Conservation (phyloP, 371 early-diverging fungal species). For the Fennellomyces sp. region DNA sequence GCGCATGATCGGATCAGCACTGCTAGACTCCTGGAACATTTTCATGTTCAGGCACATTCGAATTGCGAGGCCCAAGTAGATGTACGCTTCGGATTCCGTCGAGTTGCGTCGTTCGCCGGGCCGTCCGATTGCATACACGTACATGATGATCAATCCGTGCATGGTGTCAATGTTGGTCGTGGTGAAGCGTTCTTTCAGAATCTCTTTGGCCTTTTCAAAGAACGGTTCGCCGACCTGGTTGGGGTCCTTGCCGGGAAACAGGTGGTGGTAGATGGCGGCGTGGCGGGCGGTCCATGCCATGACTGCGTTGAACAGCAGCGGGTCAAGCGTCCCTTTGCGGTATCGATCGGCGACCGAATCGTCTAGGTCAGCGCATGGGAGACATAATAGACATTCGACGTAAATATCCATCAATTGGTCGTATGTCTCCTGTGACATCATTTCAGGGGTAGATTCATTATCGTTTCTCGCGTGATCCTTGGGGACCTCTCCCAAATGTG, state of each 20-base stretch:
- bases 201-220: slow-evolving; percentile 35
- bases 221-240: slow-evolving; percentile 44
- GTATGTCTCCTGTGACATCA: slow-evolving; percentile 6
- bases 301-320: slow-evolving; percentile 37
- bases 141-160: slow-evolving; percentile 48
- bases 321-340: slow-evolving; percentile 13
- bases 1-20: slow-evolving; percentile 10
- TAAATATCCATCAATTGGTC: slow-evolving; percentile 25
- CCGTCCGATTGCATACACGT: slow-evolving; percentile 49
- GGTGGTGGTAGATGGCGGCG: slow-evolving; percentile 45
- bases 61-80: slow-evolving; percentile 47
- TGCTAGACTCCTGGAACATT: slow-evolving; percentile 20
- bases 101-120: slow-evolving; percentile 12
- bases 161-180: slow-evolving; percentile 40
- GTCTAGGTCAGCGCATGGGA: slow-evolving; percentile 21
- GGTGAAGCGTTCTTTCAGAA: slow-evolving; percentile 36
- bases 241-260: slow-evolving; percentile 49
- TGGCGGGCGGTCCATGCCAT: slow-evolving; percentile 54
- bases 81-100: slow-evolving; percentile 47
- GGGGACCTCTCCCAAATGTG: not conserved
- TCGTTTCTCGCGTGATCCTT: not conserved
- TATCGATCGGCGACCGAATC: slow-evolving; percentile 14
- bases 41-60: slow-evolving; percentile 49
- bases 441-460: not conserved
- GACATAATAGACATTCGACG: slow-evolving; percentile 23